Conservation (phyloP, 331 rosid species). For the Quercus lobata region DNA sequence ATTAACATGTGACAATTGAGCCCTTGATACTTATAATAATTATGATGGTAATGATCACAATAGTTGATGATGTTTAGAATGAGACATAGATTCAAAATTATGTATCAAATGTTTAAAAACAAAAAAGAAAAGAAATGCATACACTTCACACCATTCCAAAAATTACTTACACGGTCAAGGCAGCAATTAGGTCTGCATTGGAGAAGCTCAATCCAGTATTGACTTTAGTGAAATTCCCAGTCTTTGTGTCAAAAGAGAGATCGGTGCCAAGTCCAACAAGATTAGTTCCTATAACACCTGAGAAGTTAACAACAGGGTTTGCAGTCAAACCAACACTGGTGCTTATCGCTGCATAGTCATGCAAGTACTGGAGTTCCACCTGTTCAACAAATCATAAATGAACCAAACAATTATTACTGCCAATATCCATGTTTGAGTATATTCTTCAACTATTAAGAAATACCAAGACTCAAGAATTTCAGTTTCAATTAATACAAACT, state of each 20-base stretch:
- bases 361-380: slow-evolving; percentile 80
- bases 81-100: background rate
- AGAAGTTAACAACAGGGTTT: slow-evolving; percentile 75
- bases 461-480: background rate
- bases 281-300: slow-evolving; percentile 73
- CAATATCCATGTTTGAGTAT: background rate
- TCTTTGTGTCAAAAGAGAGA: slow-evolving; percentile 66
- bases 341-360: slow-evolving; percentile 77
- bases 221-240: slow-evolving; percentile 59
- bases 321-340: slow-evolving; percentile 83
- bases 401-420: background rate
- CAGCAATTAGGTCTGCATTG: slow-evolving; percentile 62
- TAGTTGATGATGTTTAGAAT: background rate
- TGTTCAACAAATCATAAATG: slow-evolving; percentile 26
- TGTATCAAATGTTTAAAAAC: too few species aligned
- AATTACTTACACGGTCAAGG: slow-evolving; percentile 65
- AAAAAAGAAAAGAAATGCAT: background rate
- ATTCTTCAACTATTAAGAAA: background rate
- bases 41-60: background rate
- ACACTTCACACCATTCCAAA: background rate
- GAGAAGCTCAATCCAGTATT: slow-evolving; percentile 69
- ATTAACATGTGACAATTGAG: background rate
- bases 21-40: background rate
- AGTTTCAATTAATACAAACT: background rate
- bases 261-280: slow-evolving; percentile 67